These are phyloP conservation scores for Obba rivulosa DNA, from an alignment of 768 basidiomycete species.

Conservation along the genomic window DNA sequence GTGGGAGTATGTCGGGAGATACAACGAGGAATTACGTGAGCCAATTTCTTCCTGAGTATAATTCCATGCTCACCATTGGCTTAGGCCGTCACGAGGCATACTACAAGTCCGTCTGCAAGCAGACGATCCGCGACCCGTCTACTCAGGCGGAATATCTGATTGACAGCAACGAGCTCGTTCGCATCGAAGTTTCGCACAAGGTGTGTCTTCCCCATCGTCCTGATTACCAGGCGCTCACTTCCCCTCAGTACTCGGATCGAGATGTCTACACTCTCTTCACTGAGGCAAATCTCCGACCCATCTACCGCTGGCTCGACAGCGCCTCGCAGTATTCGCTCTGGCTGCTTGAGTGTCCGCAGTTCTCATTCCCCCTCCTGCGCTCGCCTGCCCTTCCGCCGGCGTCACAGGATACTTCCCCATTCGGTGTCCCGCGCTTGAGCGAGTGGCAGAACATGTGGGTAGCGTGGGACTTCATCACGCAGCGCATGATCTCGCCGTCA, in stretches of 20 bases:
- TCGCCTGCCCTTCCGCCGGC: not conserved
- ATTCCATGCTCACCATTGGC: not conserved
- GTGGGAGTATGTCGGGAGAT: conserved; percentile 67
- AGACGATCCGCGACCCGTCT: conserved; percentile 49
- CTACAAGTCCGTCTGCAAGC: conserved; percentile 60
- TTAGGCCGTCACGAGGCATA: conserved; percentile 82
- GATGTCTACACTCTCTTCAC: conserved; percentile 71
- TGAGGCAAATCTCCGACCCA: conserved; percentile 70
- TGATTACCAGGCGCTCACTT: not conserved
- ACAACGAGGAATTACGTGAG: conserved; percentile 52
- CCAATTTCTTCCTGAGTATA: conserved; percentile 1
- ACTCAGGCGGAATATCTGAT: conserved; percentile 46
- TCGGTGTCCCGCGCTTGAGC: conserved; percentile 62
- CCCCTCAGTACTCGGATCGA: conserved; percentile 64
- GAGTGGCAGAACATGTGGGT: conserved; percentile 88
- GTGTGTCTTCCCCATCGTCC: conserved; percentile 33
- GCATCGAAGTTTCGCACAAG: conserved; percentile 87
- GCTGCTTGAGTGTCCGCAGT: conserved; percentile 84
- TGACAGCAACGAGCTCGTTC: conserved; percentile 66
- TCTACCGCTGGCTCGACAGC: conserved; percentile 82
- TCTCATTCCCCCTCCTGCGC: conserved; percentile 61
- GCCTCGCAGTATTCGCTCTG: conserved; percentile 74
- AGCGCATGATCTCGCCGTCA: conserved; percentile 78
- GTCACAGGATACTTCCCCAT: conserved; percentile 30
- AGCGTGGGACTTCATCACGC: conserved; percentile 81